phyloP scores from a whole-genome alignment of 345 rosid genomes.

The Aquilaria yunnanensis region DNA sequence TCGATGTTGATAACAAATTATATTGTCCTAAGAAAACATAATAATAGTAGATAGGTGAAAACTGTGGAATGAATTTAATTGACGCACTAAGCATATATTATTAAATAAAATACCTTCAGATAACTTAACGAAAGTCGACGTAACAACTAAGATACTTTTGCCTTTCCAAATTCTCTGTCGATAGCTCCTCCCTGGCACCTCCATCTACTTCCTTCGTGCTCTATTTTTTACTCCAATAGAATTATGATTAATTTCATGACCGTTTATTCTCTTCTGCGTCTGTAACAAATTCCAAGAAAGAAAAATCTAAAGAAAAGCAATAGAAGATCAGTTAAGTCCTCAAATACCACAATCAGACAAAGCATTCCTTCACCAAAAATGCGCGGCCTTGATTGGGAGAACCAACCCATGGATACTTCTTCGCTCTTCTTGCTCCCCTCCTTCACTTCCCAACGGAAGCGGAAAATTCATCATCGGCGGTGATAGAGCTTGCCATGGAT shows the following conservation, averaged over 20 bases:
- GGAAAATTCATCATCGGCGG: conserved; percentile 7
- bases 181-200: too few species aligned
- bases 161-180: too few species aligned
- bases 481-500: background rate
- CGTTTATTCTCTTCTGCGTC: conserved; percentile 23
- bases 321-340: conserved; percentile 40
- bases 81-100: too few species aligned
- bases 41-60: too few species aligned
- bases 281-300: conserved; percentile 8
- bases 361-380: conserved; percentile 56
- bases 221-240: conserved; percentile 14
- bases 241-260: conserved; percentile 23
- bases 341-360: conserved; percentile 67
- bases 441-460: conserved; percentile 24
- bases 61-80: too few species aligned
- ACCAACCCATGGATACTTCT: conserved; percentile 76
- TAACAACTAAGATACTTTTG: too few species aligned
- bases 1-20: too few species aligned
- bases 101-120: too few species aligned
- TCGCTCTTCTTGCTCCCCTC: conserved; percentile 59
- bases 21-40: too few species aligned
- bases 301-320: conserved; percentile 10
- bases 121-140: too few species aligned
- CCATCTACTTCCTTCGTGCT: conserved; percentile 8
- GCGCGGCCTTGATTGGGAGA: conserved; percentile 93